Conservation (phyloP, 169 alveolate species). For the Amoebophrya sp. region DNA sequence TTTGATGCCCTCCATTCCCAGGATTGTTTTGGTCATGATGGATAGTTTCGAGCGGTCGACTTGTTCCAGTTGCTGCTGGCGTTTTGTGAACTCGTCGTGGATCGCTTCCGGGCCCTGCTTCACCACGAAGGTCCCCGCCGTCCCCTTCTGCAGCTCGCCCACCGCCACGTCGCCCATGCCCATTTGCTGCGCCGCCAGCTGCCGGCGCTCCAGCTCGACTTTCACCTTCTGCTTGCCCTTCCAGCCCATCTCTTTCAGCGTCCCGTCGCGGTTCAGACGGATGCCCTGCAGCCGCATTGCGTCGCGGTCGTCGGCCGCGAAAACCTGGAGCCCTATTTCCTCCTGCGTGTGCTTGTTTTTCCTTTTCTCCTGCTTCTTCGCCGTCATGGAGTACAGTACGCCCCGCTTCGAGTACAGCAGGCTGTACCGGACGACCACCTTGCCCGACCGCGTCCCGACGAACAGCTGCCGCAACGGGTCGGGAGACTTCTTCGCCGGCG, state of each 20-base stretch:
- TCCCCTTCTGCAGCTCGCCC: no score
- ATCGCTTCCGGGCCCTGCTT: not conserved
- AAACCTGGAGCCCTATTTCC: not conserved
- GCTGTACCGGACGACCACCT: not conserved
- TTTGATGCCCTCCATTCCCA: not conserved
- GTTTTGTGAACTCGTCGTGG: not conserved
- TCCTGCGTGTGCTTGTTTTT: not conserved
- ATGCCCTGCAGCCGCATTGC: not conserved
- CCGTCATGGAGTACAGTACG: not conserved
- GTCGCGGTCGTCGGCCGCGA: not conserved
- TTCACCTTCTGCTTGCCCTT: not conserved
- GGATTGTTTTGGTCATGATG: not conserved
- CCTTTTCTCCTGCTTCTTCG: not conserved
- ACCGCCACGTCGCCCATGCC: no score
- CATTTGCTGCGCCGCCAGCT: no score
- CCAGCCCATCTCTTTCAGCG: not conserved
- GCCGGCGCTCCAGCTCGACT: not conserved
- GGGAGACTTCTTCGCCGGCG: not conserved
- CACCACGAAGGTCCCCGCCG: no score
- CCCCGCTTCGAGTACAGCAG: not conserved
- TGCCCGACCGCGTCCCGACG: not conserved
- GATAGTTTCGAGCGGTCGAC: not conserved
- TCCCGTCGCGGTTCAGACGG: not conserved
- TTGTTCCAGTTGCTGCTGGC: not conserved
- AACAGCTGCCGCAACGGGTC: not conserved